Conservation (phyloP, 1,284 basidiomycete genomes). For the Pseudozyma flocculosa region DNA sequence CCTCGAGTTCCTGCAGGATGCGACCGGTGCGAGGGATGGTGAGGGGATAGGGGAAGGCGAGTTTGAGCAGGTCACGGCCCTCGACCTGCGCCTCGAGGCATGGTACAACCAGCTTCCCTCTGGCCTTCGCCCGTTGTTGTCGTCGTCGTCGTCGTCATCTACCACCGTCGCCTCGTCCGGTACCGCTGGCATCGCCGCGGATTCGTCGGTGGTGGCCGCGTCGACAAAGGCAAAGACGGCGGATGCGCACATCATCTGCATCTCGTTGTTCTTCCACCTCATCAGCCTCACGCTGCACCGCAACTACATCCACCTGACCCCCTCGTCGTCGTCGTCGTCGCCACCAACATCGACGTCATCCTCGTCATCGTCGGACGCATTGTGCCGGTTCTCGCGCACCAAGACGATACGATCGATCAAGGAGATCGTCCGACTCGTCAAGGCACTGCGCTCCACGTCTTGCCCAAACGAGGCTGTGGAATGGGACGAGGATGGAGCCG, state of each 20-base stretch:
- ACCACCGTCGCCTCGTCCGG: no score
- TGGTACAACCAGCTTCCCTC: not conserved
- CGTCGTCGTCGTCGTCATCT: no score
- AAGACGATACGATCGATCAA: slow-evolving; percentile 1
- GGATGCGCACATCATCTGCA: not conserved
- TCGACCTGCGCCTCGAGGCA: not conserved
- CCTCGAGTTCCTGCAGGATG: not conserved
- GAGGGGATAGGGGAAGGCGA: no score
- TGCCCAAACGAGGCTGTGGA: no score
- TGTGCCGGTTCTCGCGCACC: not conserved
- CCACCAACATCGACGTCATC: no score
- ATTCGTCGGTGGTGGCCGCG: no score
- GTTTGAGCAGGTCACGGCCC: not conserved
- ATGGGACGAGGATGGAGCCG: not conserved
- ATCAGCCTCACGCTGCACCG: not conserved
- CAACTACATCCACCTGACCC: not conserved
- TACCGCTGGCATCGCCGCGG: no score
- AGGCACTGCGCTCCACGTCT: no score
- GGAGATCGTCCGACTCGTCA: slow-evolving; percentile 8
- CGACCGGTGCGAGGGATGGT: no score
- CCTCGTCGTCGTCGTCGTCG: not conserved
- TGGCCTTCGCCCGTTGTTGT: not conserved
- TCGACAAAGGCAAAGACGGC: no score
- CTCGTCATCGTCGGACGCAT: not conserved
- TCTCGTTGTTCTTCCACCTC: not conserved